Evolutionary conservation across 805 yeast species (phyloP).

Genomic region (Cyberlindnera euphorbiiphila): DNA sequence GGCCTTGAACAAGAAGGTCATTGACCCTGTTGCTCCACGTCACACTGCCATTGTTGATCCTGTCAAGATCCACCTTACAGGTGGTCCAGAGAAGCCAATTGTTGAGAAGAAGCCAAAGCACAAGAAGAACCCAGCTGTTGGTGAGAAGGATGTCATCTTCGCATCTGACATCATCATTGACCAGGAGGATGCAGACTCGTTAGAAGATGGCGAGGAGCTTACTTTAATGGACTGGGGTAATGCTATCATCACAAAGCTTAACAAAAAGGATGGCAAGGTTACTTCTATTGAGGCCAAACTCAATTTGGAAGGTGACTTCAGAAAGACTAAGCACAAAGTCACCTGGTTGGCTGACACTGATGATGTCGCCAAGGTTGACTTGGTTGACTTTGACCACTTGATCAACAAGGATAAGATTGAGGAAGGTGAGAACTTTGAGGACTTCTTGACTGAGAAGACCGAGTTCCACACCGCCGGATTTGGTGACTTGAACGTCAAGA

Average conservation of each 20-base stretch:
- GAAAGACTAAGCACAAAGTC: constrained; percentile 89
- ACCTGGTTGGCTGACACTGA: constrained; percentile 90
- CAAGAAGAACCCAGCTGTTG: constrained; percentile 91
- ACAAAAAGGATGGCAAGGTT: constrained; percentile 56
- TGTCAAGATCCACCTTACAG: constrained; percentile 62
- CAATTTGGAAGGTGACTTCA: constrained; percentile 94
- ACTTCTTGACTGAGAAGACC: constrained; percentile 82
- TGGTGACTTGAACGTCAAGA: constrained; percentile 76
- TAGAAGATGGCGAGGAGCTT: constrained; percentile 82
- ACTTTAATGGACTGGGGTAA: constrained; percentile 99
- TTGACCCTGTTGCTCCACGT: constrained; percentile 97
- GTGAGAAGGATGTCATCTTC: constrained; percentile 73
- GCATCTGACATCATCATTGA: constrained; percentile 67
- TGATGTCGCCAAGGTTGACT: constrained; percentile 67
- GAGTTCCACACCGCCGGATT: constrained; percentile 75
- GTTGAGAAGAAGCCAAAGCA: constrained; percentile 83
- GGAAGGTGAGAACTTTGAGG: constrained; percentile 91
- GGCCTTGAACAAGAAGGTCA: constrained; percentile 96
- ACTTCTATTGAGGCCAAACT: constrained; percentile 69
- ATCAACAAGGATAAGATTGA: constrained; percentile 93
- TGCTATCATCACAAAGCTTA: constrained; percentile 68
- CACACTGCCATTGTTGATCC: constrained; percentile 79
- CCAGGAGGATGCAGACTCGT: constrained; percentile 76
- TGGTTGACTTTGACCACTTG: constrained; percentile 90
- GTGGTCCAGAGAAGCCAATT: constrained; percentile 62